Base-by-base conservation (phyloP, 192 early-diverging fungal genomes). In the Backusella tuberculispora region DNA sequence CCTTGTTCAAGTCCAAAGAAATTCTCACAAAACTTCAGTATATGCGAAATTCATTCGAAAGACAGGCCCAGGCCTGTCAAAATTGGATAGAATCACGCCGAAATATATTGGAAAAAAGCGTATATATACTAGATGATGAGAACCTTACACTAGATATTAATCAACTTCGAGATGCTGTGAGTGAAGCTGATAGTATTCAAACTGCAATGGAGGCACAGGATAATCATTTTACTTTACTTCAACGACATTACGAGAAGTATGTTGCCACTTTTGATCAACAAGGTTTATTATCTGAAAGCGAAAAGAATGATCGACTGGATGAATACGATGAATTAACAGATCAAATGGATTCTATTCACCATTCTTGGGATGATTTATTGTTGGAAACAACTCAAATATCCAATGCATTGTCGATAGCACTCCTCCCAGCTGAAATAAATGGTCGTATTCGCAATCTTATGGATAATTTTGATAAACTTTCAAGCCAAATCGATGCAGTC, bases 91-190 rank as follows among this genome's bases (percentile, higher is more conserved):
- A 37, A 6, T 43, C 66, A 26, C 38, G 74, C 9, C 47, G 43
- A 10, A 34, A 41, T 6, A 53, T 75, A 56, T n/a, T 75, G 29
- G 45, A 68, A n/a, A 75, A 48, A 6, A 45, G 46, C 17, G 74
- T 65, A 6, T 34, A 64, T 21, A 26, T 75, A 7, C 14, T 68
- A 19, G 65, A 43, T 19, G 63, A 66, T 19, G 74, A 75, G 24
- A 50, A 48, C 26, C 38, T 56, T 21, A 48, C 70, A 8, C 21
- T 68, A 12, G 63, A 70, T 46, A 68, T 72, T 65, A 42, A 63
- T 40, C 63, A 47, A 17, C 24, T 77, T 41, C 53, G 76, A 19
- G 68, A 77, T 41, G 76, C 63, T 17, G 50, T 77, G 17, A 69
- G 76, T 53, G 44, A 48, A 56, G 69, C 70, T 1, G 76, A 72